These are phyloP conservation scores for Microsporum audouinii DNA, from an alignment of 2,329 filamentous ascomycete genomes.

Conservation along the genomic window DNA sequence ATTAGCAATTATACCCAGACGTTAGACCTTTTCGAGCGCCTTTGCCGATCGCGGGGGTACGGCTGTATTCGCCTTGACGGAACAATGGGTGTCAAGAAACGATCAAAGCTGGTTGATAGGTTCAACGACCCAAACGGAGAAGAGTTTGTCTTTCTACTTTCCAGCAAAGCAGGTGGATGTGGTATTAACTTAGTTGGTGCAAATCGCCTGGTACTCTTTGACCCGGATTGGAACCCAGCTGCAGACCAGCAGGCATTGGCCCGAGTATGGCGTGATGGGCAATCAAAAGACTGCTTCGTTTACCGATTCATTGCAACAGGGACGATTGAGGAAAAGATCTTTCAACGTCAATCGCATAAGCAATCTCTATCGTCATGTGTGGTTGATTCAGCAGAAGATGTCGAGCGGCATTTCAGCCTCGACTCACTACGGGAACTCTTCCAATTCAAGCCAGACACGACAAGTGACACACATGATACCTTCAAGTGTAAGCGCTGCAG, in stretches of 20 bases:
- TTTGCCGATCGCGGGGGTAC: slow-evolving; percentile 76
- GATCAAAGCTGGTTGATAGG: slow-evolving; percentile 91
- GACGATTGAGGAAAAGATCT: slow-evolving; percentile 98
- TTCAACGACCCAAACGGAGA: slow-evolving; percentile 88
- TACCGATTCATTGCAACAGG: slow-evolving; percentile 99
- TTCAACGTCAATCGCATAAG: slow-evolving; percentile 96
- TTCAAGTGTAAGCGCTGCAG: slow-evolving; percentile 97
- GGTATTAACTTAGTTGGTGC: slow-evolving; percentile 92
- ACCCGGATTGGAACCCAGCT: slow-evolving; percentile 96
- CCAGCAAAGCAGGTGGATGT: slow-evolving; percentile 91
- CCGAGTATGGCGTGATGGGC: slow-evolving; percentile 95
- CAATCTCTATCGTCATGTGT: slow-evolving; percentile 93
- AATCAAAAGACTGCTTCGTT: slow-evolving; percentile 98
- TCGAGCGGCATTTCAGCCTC: slow-evolving; percentile 89
- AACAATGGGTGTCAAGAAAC: slow-evolving; percentile 95
- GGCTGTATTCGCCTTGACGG: slow-evolving; percentile 84
- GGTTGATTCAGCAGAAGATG: slow-evolving; percentile 91
- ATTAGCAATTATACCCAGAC: slow-evolving; percentile 99
- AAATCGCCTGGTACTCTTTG: slow-evolving; percentile 89
- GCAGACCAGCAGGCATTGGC: slow-evolving; percentile 95
- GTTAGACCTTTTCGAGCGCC: slow-evolving; percentile 80
- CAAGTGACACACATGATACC: slow-evolving; percentile 90
- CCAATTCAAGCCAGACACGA: slow-evolving; percentile 75
- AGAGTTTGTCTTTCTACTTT: slow-evolving; percentile 92
- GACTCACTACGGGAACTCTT: slow-evolving; percentile 88